These are phyloP conservation scores for Ceratocystiopsis minuta DNA, from an alignment of 2,329 filamentous ascomycete genomes.

Conservation along the genomic window DNA sequence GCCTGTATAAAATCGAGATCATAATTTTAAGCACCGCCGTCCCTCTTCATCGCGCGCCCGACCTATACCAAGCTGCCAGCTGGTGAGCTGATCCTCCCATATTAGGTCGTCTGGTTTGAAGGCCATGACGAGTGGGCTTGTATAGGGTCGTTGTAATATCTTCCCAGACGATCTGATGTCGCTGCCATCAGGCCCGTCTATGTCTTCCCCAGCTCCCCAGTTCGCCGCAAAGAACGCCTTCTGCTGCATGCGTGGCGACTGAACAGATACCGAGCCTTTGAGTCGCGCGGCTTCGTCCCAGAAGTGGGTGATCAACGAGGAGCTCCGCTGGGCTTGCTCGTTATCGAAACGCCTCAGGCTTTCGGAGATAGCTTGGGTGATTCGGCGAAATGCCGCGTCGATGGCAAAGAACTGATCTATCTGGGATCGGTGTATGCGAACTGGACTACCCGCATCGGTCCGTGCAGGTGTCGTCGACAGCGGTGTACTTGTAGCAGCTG, in stretches of 20 bases:
- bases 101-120: conserved; percentile 3
- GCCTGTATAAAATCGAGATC: background rate
- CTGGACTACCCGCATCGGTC: too few species aligned
- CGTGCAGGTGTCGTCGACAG: too few species aligned
- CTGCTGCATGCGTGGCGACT: background rate
- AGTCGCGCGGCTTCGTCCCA: conserved; percentile 4
- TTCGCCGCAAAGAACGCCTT: too few species aligned
- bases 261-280: conserved; percentile 3
- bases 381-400: background rate
- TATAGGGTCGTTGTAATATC: too few species aligned
- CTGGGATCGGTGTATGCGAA: too few species aligned
- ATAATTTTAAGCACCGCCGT: conserved; percentile 3
- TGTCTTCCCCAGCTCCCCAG: too few species aligned
- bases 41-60: conserved; percentile 1
- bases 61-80: conserved; percentile 2
- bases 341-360: conserved; percentile 1
- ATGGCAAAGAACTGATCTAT: background rate
- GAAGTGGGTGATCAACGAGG: background rate
- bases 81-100: conserved; percentile 3
- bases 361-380: background rate
- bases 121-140: background rate
- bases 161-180: background rate
- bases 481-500: too few species aligned
- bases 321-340: background rate
- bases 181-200: too few species aligned